A percentile compares a stretch with the other conserved stretches of the same genome.
phyloP scores from a whole-genome alignment of 352 stramenopile species.

The Globisporangium lucens region DNA sequence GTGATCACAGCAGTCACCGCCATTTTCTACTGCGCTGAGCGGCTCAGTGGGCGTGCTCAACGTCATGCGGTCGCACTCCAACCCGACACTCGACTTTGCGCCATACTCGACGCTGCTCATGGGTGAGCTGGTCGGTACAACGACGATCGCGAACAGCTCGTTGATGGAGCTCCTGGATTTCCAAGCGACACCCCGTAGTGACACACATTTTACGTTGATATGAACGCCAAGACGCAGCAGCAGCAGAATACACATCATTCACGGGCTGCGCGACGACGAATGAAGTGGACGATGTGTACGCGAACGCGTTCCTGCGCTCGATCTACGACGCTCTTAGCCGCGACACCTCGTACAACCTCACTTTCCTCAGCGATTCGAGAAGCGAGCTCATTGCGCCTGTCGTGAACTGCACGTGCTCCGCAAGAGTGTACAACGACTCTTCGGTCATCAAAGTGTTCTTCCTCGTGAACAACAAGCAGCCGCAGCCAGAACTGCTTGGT shows the following conservation, averaged over 20 bases:
- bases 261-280: neutral
- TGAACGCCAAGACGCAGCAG: neutral
- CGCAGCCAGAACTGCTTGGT: neutral
- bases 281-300: slow-evolving; percentile 6
- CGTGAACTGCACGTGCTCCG: slow-evolving; percentile 13
- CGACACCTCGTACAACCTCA: slow-evolving; percentile 17
- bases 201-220: slow-evolving; percentile 7
- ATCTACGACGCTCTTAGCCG: slow-evolving; percentile 15
- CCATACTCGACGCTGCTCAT: slow-evolving; percentile 6
- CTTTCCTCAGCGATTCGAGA: slow-evolving; percentile 13
- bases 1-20: neutral
- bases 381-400: slow-evolving; percentile 38
- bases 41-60: neutral
- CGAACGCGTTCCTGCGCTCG: slow-evolving; percentile 14
- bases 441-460: slow-evolving; percentile 5
- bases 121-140: slow-evolving; percentile 11
- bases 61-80: neutral
- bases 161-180: slow-evolving; percentile 24
- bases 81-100: neutral
- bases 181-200: slow-evolving; percentile 8
- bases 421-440: neutral
- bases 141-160: slow-evolving; percentile 27
- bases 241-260: neutral
- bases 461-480: slow-evolving; percentile 8
- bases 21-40: slow-evolving; percentile 3